Percentiles rank a stretch among this genome's conserved stretches.
Conservation (phyloP, 306 rosid genomes). For the Quercus mongolica region DNA sequence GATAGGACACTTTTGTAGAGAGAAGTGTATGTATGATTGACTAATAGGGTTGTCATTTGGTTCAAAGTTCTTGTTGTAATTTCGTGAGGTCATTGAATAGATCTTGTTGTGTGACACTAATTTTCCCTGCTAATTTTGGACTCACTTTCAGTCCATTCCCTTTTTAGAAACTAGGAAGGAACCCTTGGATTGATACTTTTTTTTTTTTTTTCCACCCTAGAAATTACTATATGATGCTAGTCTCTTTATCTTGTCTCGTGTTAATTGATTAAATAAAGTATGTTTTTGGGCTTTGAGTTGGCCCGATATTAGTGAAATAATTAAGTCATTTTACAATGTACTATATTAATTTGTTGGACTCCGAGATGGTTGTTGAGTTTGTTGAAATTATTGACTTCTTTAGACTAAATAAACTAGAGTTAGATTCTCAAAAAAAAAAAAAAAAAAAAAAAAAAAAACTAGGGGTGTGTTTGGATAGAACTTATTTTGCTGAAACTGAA, state of each 20-base stretch:
- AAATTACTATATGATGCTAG: too few species aligned
- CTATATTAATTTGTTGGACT: too few species aligned
- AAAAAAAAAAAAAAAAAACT: too few species aligned
- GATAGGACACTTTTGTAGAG: conserved; percentile 41
- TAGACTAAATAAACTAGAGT: too few species aligned
- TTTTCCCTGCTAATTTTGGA: conserved; percentile 12
- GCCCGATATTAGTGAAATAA: neutral
- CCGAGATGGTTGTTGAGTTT: too few species aligned
- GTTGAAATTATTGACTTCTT: too few species aligned
- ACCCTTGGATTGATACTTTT: neutral
- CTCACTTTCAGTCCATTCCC: neutral
- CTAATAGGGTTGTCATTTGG: conserved; percentile 16
- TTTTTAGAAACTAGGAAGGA: neutral
- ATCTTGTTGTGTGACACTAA: conserved; percentile 22
- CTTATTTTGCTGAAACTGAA: too few species aligned
- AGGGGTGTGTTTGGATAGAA: too few species aligned
- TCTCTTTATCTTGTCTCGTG: neutral
- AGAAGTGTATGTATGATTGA: conserved; percentile 47
- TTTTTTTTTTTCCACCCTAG: neutral
- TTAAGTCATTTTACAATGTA: too few species aligned
- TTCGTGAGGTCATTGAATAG: conserved; percentile 22
- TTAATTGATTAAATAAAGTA: neutral
- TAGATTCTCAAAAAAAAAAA: too few species aligned
- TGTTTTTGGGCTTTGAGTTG: neutral
- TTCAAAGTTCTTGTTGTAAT: conserved; percentile 3